A percentile compares a stretch with the other conserved stretches of the same genome.
phyloP scores from a whole-genome alignment of 1,139 yeast genomes.

The Scheffersomyces stambukii region DNA sequence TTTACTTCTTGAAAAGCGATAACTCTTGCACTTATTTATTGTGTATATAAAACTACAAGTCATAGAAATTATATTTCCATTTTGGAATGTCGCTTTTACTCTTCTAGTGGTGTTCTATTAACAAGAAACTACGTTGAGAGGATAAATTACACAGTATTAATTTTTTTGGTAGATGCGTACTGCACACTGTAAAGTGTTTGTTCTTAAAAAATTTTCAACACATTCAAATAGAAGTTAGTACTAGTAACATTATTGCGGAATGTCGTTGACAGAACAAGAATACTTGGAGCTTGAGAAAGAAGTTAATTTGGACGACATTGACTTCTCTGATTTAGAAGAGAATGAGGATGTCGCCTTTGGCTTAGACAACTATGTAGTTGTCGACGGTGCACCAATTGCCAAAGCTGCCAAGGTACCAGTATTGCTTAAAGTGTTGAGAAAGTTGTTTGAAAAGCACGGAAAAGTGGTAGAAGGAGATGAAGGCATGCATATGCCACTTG shows the following conservation, averaged over 20 bases:
- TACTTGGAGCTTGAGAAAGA: constrained; percentile 43
- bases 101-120: neutral
- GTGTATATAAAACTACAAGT: constrained; percentile 40
- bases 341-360: constrained; percentile 65
- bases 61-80: constrained; percentile 1
- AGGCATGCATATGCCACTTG: constrained; percentile 78
- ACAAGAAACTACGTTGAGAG: neutral
- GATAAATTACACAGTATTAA: too few species aligned
- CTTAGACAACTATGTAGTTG: constrained; percentile 76
- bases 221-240: neutral
- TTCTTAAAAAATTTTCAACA: too few species aligned
- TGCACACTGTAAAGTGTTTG: too few species aligned
- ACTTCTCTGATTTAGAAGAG: constrained; percentile 83
- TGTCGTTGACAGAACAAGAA: constrained; percentile 12
- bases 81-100: neutral
- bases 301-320: constrained; percentile 56
- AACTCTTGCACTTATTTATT: constrained; percentile 26
- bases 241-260: neutral
- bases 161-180: too few species aligned
- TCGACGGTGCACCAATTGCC: constrained; percentile 95
- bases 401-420: constrained; percentile 86
- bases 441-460: constrained; percentile 66
- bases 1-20: constrained; percentile 10
- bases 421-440: constrained; percentile 78
- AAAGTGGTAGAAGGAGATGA: constrained; percentile 67